A percentile compares a stretch with the other conserved stretches of the same genome.
Evolutionary conservation across 495 filamentous ascomycete genomes (phyloP).

Genomic region (Penicillium coffeae): DNA sequence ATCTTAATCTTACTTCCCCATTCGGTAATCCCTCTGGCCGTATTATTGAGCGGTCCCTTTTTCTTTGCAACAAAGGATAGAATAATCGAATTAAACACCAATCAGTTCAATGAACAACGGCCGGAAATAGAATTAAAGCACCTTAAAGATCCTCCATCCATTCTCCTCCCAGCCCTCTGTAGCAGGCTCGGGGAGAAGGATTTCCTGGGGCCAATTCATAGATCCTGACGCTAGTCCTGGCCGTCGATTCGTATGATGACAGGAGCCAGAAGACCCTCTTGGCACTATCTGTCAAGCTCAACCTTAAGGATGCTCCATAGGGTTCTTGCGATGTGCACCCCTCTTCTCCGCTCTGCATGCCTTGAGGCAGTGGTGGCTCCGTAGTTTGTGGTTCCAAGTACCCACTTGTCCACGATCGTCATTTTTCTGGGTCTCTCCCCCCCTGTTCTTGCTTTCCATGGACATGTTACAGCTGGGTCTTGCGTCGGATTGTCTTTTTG

Average conservation of each 20-base stretch:
- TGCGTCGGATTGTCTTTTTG: constrained; percentile 15
- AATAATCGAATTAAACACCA: too few relatives aligned
- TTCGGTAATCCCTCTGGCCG: too few relatives aligned
- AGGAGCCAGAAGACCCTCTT: constrained; percentile 26
- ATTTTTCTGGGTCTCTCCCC: constrained; percentile 34
- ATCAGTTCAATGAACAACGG: too few relatives aligned
- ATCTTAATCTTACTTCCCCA: neutral
- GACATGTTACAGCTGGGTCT: constrained; percentile 25
- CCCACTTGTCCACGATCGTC: constrained; percentile 42
- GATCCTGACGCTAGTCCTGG: constrained; percentile 17
- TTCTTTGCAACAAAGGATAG: too few relatives aligned
- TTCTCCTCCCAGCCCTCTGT: too few relatives aligned
- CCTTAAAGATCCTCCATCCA: too few relatives aligned
- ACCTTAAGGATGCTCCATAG: constrained; percentile 29
- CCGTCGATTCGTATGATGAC: constrained; percentile 22
- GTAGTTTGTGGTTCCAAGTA: constrained; percentile 35
- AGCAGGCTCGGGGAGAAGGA: constrained; percentile 10
- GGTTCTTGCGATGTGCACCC: constrained; percentile 17
- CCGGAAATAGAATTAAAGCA: too few relatives aligned
- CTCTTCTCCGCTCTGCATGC: constrained; percentile 26
- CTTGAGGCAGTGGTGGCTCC: constrained; percentile 17
- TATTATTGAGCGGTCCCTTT: too few relatives aligned
- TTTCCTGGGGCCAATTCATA: constrained; percentile 25
- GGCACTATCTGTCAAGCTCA: constrained; percentile 36
- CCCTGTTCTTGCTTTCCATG: constrained; percentile 36